Evolutionary conservation across 2,329 filamentous ascomycete species (phyloP).

Genomic region (Colletotrichum scovillei): DNA sequence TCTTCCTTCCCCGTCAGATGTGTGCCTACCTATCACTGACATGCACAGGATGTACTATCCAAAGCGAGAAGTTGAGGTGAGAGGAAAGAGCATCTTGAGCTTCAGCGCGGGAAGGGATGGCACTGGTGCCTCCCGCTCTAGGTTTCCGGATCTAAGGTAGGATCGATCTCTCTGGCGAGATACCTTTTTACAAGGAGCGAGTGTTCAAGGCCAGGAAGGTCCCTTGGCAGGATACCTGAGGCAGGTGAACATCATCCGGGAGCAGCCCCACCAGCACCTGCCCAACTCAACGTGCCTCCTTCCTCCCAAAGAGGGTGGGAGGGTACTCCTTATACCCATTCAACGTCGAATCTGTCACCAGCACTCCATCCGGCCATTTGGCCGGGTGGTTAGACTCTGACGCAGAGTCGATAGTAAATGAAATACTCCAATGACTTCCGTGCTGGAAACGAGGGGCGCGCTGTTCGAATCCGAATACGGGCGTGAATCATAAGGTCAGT

Average conservation of each 20-base stretch:
- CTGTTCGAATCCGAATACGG: not conserved
- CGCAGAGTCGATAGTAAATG: not conserved
- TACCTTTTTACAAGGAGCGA: too few relatives aligned
- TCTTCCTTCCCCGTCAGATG: not conserved
- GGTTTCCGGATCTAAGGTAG: too few relatives aligned
- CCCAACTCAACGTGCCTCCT: not conserved
- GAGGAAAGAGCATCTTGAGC: too few relatives aligned
- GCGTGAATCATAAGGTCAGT: not conserved
- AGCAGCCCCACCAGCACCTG: not conserved
- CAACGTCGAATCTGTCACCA: not conserved
- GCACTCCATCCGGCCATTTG: not conserved
- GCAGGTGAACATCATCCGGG: not conserved
- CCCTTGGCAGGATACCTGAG: too few relatives aligned
- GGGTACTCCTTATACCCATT: not conserved
- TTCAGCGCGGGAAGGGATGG: too few relatives aligned
- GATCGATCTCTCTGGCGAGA: too few relatives aligned
- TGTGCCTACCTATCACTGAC: not conserved
- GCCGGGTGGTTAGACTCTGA: too few relatives aligned
- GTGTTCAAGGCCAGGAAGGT: not conserved
- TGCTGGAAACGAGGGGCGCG: not conserved
- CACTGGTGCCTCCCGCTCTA: too few relatives aligned
- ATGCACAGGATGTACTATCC: too few relatives aligned
- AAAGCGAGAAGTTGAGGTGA: too few relatives aligned
- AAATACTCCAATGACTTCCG: not conserved
- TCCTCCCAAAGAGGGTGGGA: not conserved